These are phyloP conservation scores for Fusarium sulawesiense DNA, from an alignment of 2,329 filamentous ascomycete species.

Conservation along the genomic window DNA sequence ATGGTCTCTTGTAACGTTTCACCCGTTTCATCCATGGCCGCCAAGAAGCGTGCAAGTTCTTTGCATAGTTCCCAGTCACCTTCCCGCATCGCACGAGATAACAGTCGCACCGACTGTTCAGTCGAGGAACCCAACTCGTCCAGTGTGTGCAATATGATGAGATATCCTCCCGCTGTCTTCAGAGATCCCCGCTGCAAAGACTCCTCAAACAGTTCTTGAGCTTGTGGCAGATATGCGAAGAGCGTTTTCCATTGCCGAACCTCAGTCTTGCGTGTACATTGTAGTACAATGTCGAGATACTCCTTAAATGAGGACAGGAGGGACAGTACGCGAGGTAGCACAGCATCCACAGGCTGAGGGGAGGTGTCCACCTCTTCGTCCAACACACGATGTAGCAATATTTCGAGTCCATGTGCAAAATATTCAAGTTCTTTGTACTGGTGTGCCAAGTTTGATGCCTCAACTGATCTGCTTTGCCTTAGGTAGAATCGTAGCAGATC, in stretches of 20 bases:
- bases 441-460: slow-evolving; percentile 83
- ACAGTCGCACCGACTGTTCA: slow-evolving; percentile 82
- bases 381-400: slow-evolving; percentile 90
- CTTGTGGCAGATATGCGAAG: slow-evolving; percentile 90
- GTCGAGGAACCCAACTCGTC: slow-evolving; percentile 76
- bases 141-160: slow-evolving; percentile 91
- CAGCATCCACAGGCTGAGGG: slow-evolving; percentile 70
- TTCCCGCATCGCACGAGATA: slow-evolving; percentile 83
- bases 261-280: slow-evolving; percentile 97
- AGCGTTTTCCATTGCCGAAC: slow-evolving; percentile 94
- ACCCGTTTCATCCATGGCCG: slow-evolving; percentile 89
- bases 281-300: slow-evolving; percentile 94
- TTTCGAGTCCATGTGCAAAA: slow-evolving; percentile 91
- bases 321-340: slow-evolving; percentile 72
- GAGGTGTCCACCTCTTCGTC: slow-evolving; percentile 90
- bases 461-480: slow-evolving; percentile 77
- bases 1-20: slow-evolving; percentile 80
- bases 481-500: slow-evolving; percentile 86
- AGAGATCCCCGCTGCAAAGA: slow-evolving; percentile 85
- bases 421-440: slow-evolving; percentile 90
- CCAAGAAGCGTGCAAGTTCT: slow-evolving; percentile 93
- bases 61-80: slow-evolving; percentile 96
- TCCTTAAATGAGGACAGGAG: slow-evolving; percentile 79
- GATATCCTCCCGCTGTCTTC: slow-evolving; percentile 95
- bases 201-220: slow-evolving; percentile 92